Evolutionary conservation across 1,139 yeast species (phyloP), one percentile per base, ranked within the genome.

Genomic region (Scheffersomyces titani): DNA sequence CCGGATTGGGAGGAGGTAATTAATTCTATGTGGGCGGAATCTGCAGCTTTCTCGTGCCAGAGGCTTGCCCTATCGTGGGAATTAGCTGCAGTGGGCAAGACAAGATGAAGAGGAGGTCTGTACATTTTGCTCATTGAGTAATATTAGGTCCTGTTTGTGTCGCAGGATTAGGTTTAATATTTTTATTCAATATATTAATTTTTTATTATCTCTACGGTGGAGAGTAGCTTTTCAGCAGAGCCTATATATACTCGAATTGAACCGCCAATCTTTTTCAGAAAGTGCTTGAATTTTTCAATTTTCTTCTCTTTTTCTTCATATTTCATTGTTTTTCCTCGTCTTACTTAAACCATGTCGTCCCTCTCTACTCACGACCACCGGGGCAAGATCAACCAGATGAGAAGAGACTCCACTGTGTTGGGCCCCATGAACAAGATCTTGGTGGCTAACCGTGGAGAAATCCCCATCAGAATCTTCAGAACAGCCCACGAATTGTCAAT

Each of bases 371-470:
- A 60, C 51, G 67, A 67, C 47, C 52, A 60, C 55, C 40, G 13
- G 3, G 67, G 61, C 69, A 73, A 69, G 66, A 67, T 82, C 68
- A 79, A 79, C 69, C 78, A 78, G 65, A 75, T 86, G 78, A 84
- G 93, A 74, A 80, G 87, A 68, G 83, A 84, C 67, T 85, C 89
- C 54, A 77, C 85, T 56, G 84, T 86, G 52, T 73, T 86, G 63
- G 88, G 89, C 52, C 83, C 83, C 63, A 82, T 87, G 77, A 88
- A 88, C 77, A 90, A 90, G 77, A 83, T 90, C 67, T 76, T 89
- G 69, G 98, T 93, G 54, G 98, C 98, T 64, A 93, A 93, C 80
- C 86, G 99, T 77, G 98, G 98, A 66, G 99, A 93, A 75, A 90
- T 90, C 67, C 96, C 94, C 52, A 87, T 89, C 69, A 79, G 96